Conservation (phyloP, 2,329 filamentous ascomycete genomes). For the Colletotrichum sp. region DNA sequence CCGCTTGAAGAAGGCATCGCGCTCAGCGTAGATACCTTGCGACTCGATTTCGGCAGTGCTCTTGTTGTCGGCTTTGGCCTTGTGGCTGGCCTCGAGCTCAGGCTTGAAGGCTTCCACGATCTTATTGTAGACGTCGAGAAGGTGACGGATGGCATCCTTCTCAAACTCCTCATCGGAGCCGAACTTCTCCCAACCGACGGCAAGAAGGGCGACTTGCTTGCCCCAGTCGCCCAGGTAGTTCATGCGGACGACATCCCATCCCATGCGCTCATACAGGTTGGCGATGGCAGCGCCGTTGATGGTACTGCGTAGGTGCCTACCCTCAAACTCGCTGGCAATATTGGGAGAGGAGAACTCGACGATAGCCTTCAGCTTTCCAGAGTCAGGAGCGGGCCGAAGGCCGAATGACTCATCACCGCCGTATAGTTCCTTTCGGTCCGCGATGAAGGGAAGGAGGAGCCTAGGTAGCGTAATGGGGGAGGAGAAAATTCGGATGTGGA, state of each 20-base stretch:
- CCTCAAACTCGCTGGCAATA: constrained; percentile 79
- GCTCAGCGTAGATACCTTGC: constrained; percentile 51
- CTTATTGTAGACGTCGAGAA: constrained; percentile 75
- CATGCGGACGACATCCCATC: constrained; percentile 73
- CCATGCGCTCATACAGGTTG: constrained; percentile 70
- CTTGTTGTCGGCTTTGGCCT: constrained; percentile 49
- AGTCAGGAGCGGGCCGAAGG: constrained; percentile 44
- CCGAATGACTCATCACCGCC: constrained; percentile 66
- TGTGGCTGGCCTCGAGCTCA: constrained; percentile 65
- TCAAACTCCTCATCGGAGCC: constrained; percentile 69
- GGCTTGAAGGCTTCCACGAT: constrained; percentile 67
- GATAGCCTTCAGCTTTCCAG: constrained; percentile 56
- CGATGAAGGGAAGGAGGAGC: constrained; percentile 63
- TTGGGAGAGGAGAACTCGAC: constrained; percentile 80
- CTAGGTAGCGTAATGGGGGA: constrained; percentile 59
- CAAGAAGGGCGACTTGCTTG: constrained; percentile 72
- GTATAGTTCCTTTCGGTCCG: constrained; percentile 59
- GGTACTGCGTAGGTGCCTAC: constrained; percentile 76
- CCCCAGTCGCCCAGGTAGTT: constrained; percentile 85
- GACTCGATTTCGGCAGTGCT: constrained; percentile 48
- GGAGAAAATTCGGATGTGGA: constrained; percentile 71
- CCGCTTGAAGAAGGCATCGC: constrained; percentile 65
- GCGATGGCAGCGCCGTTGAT: constrained; percentile 77
- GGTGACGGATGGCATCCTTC: constrained; percentile 72
- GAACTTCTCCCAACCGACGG: constrained; percentile 71